Conservation (phyloP, 1,284 basidiomycete genomes). For the Malassezia restricta region DNA sequence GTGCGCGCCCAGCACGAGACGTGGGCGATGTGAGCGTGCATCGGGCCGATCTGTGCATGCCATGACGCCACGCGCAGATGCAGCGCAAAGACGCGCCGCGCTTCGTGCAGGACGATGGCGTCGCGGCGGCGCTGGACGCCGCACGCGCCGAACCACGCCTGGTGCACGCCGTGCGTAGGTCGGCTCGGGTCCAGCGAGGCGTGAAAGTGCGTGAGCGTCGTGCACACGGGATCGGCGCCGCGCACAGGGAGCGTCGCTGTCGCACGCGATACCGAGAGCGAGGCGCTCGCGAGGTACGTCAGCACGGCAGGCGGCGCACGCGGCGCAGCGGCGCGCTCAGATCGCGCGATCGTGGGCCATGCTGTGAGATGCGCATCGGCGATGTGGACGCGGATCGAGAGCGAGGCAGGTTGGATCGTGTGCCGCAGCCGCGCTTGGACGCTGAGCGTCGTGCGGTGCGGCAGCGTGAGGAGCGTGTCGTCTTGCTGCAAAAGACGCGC, state of each 20-base stretch:
- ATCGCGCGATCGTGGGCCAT: background rate
- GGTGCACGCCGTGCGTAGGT: constrained; percentile 25
- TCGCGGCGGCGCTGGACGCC: constrained; percentile 16
- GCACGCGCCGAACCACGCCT: constrained; percentile 39
- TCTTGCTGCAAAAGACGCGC: background rate
- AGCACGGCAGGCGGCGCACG: background rate
- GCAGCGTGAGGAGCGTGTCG: background rate
- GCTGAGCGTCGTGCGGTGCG: background rate
- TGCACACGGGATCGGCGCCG: constrained; percentile 8
- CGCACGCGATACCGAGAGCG: constrained; percentile 10
- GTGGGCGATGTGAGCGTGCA: constrained; percentile 18
- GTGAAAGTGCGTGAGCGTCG: constrained; percentile 14
- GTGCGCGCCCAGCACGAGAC: constrained; percentile 17
- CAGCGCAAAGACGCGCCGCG: constrained; percentile 26
- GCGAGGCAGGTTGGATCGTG: background rate
- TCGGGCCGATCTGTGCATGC: constrained; percentile 12
- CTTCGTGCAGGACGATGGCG: background rate
- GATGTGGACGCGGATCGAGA: background rate
- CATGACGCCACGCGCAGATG: constrained; percentile 19
- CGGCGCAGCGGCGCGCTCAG: background rate
- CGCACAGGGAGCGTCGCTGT: constrained; percentile 14
- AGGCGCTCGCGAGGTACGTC: background rate
- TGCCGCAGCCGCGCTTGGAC: background rate
- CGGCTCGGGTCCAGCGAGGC: constrained; percentile 29
- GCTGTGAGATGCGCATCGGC: background rate